Base-by-base conservation (phyloP, 345 rosid genomes). In the Moricandia moricandioides region DNA sequence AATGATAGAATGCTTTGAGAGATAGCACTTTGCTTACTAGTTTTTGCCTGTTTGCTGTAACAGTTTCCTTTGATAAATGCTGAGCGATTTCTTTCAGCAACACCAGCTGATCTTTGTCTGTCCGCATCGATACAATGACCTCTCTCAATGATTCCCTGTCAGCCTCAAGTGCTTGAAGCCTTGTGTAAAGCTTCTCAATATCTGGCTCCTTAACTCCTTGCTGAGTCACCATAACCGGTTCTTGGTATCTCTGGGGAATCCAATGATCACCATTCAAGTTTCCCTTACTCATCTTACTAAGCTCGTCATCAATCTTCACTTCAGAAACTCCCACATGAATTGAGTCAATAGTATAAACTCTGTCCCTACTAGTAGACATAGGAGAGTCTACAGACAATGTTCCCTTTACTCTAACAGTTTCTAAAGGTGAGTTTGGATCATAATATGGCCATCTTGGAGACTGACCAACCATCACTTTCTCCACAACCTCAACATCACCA, bases 81-180 rank as follows among this genome's bases (percentile, higher is more conserved):
- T 92, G 98, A 66, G 98, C 96, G 24, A 96, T 92, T 82, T 95
- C 99, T 83, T 89, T 95, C 81, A 95, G 81, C 75, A 95, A 66
- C 66, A 89, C 86, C 78, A 92, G 27, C 65, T 89, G 99, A 7
- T 96, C 96, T 85, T 91, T 91, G 71, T 92, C 97, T 8, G 94
- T 92, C 35, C 94, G 84, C 98, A 91, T 96, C 14, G 98, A 88
- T 74, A 92, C 82, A 73, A 95, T 74, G 79, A 96, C 85, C 74
- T 89, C 96, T 75, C 92, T 88, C 97, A 95, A 78, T 16, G 97
- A 95, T 76, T 95, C 99, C 78, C 91, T 89, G 67, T 95, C 98
- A 24, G 96, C 98, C 83, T 95, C 99, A 67, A 95, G 98, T 17
- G 96, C 88, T 64, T 95, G 98, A 79, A 95, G 94, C 87, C 99